Evolutionary conservation across 345 rosid genomes (phyloP).

Genomic region (Clausena lansium): DNA sequence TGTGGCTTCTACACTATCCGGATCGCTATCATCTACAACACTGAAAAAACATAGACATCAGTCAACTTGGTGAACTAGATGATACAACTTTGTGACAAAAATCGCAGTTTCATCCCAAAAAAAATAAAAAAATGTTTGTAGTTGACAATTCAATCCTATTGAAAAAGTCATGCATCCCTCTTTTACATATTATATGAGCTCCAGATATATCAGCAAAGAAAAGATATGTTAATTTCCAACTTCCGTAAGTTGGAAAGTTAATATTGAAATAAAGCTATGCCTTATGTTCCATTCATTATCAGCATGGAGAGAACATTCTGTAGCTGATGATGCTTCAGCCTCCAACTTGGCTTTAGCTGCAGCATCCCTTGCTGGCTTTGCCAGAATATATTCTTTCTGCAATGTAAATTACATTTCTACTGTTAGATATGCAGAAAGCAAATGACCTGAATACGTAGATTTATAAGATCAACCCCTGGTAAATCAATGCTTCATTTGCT

Average conservation of each 20-base stretch:
- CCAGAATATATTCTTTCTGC: conserved; percentile 76
- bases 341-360: conserved; percentile 87
- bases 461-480: background rate
- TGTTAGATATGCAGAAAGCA: conserved; percentile 6
- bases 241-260: background rate
- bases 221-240: background rate
- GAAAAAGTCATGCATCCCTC: background rate
- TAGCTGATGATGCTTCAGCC: conserved; percentile 45
- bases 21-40: conserved; percentile 61
- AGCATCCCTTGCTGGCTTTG: conserved; percentile 85
- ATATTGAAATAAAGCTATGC: conserved; percentile 29
- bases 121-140: background rate
- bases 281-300: conserved; percentile 98
- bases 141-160: background rate
- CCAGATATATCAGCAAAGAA: background rate
- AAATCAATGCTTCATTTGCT: conserved; percentile 9
- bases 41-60: conserved; percentile 29
- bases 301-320: conserved; percentile 63
- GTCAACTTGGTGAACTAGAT: background rate
- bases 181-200: background rate
- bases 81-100: background rate
- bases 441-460: conserved; percentile 14
- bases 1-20: conserved; percentile 35
- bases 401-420: conserved; percentile 15
- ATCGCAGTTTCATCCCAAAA: background rate